Base-by-base conservation (phyloP, 768 basidiomycete genomes). In the Boletus sp. region DNA sequence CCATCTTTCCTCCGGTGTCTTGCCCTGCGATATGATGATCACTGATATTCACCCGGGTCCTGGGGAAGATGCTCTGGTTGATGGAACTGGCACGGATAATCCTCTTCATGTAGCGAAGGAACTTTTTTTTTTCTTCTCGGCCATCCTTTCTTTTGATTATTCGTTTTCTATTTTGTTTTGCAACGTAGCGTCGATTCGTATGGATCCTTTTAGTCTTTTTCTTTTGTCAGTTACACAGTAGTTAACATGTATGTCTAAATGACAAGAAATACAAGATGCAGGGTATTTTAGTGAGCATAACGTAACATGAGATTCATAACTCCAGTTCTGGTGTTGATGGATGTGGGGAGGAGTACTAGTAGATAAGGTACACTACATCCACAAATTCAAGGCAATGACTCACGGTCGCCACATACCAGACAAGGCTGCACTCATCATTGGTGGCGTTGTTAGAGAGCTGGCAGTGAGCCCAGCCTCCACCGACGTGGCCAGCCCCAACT, bases 91-190 rank as follows among this genome's bases (percentile, higher is more conserved):
- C 61, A 56, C 54, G 68, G 64, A 66, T 69, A 59, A 65, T 63
- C 42, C 49, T 43, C 29, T 71, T 59, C 61, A 62, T 63, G 68
- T 66, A 62, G 23, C 21, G 27, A 55, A 54, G 53, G 61, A 62
- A 57, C 45, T 51, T 43, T 58, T 46, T 54, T 51, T 38, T 21
- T 50, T 34, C n/a, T 29, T 44, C 29, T 44, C 23, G n/a, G 25
- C 17, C 34, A 35, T 34, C 19, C 14, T 46, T 46, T 57, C 56
- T 40, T 50, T 57, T 67, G 63, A 71, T 65, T 58, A 66, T 59
- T 68, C 63, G 51, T 59, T 64, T 71, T 70, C 64, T 69, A 70
- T 67, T 54, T 63, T 63, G 55, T 68, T 68, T 64, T 67, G 59
- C 65, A 52, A 30, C 52, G 15, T 64, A 57, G 49, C 7, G 23